Conservation (phyloP, 2,329 filamentous ascomycete genomes). For the Fusarium falciforme region DNA sequence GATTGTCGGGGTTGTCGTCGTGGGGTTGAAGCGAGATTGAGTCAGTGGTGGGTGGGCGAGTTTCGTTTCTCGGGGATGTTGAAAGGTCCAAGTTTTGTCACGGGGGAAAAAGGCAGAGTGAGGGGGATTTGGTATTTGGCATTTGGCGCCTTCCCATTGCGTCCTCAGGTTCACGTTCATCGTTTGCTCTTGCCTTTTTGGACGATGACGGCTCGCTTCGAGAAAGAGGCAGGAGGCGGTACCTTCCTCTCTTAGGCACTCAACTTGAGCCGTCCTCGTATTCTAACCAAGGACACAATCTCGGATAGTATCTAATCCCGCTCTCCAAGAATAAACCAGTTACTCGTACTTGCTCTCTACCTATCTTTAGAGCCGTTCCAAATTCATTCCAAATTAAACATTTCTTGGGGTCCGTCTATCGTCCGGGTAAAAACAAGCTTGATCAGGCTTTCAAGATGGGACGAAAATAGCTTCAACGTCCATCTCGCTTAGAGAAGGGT, state of each 20-base stretch:
- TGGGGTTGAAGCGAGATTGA: neutral
- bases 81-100: slow-evolving; percentile 17
- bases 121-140: neutral
- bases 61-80: neutral
- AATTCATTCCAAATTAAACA: neutral
- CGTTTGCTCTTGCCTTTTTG: neutral
- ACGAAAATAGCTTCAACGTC: neutral
- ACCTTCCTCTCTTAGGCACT: neutral
- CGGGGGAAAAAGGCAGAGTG: neutral
- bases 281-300: neutral
- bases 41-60: neutral
- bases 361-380: neutral
- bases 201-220: neutral
- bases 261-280: neutral
- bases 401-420: neutral
- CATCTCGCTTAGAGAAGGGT: neutral
- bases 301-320: neutral
- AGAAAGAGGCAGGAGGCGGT: neutral
- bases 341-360: neutral
- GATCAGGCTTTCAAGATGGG: neutral
- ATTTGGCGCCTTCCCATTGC: neutral
- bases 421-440: neutral
- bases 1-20: slow-evolving; percentile 12
- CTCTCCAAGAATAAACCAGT: neutral
- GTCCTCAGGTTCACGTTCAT: neutral